These are phyloP conservation scores for Colletotrichum tamarilloi DNA, from an alignment of 2,329 filamentous ascomycete genomes.

Conservation along the genomic window DNA sequence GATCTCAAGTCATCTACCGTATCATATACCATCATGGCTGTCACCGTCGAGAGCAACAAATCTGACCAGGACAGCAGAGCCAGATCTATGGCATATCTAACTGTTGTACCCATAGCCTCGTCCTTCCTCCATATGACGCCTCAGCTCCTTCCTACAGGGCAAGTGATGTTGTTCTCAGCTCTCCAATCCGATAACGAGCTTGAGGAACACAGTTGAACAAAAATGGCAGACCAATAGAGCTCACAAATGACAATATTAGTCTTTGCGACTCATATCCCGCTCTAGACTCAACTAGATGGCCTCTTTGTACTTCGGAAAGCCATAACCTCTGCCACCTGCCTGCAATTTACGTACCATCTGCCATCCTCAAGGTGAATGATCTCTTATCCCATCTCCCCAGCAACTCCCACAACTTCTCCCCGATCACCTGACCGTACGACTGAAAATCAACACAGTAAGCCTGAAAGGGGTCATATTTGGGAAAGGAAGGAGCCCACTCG, in stretches of 20 bases:
- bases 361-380: background rate
- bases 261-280: background rate
- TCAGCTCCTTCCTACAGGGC: background rate
- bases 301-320: background rate
- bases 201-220: background rate
- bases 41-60: background rate
- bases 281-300: background rate
- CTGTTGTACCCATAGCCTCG: background rate
- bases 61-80: background rate
- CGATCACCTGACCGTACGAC: background rate
- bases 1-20: background rate
- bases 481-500: background rate
- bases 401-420: background rate
- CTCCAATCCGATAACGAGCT: background rate
- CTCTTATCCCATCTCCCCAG: background rate
- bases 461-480: background rate
- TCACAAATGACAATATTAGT: background rate
- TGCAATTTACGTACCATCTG: background rate
- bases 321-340: background rate
- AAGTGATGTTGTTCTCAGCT: background rate
- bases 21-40: background rate
- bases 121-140: background rate
- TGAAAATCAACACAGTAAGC: background rate
- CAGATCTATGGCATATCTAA: background rate
- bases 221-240: background rate